These are phyloP conservation scores for Diaporthe vaccinii DNA, from an alignment of 2,329 filamentous ascomycete genomes.

Conservation along the genomic window DNA sequence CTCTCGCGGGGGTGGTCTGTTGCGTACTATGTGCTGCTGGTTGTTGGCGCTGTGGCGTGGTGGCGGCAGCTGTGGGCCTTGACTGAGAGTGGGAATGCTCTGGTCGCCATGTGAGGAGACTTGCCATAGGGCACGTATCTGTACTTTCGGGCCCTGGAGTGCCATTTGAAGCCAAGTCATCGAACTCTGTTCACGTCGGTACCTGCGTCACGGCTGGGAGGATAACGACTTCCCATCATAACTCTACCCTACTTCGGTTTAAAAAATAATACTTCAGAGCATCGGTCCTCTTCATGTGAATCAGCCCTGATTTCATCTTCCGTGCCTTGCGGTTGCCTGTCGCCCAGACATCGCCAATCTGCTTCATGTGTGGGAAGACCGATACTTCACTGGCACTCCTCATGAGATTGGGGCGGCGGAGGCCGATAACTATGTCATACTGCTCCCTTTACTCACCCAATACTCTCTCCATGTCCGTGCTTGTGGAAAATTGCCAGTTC, in stretches of 20 bases:
- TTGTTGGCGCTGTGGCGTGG: conserved; percentile 80
- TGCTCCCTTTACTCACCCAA: no score
- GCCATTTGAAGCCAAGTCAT: not conserved
- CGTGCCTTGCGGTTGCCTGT: no score
- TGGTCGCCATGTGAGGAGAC: conserved; percentile 51
- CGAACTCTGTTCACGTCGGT: not conserved
- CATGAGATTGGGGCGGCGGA: no score
- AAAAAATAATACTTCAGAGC: no score
- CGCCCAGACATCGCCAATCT: not conserved
- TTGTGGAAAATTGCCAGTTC: no score
- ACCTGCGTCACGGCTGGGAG: no score
- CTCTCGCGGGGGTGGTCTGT: conserved; percentile 71
- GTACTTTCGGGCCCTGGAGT: no score
- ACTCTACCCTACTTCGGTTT: not conserved
- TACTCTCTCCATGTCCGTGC: not conserved
- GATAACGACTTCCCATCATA: not conserved
- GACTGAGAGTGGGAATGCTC: conserved; percentile 72
- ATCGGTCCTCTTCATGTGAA: not conserved
- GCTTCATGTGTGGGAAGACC: no score
- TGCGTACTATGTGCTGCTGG: conserved; percentile 82
- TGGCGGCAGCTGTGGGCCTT: conserved; percentile 78
- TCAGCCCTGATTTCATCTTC: not conserved
- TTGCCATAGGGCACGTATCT: no score
- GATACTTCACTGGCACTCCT: not conserved
- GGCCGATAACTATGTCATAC: not conserved